Base-by-base conservation (phyloP, 2,329 filamentous ascomycete genomes). In the Thermomyces lanuginosus region DNA sequence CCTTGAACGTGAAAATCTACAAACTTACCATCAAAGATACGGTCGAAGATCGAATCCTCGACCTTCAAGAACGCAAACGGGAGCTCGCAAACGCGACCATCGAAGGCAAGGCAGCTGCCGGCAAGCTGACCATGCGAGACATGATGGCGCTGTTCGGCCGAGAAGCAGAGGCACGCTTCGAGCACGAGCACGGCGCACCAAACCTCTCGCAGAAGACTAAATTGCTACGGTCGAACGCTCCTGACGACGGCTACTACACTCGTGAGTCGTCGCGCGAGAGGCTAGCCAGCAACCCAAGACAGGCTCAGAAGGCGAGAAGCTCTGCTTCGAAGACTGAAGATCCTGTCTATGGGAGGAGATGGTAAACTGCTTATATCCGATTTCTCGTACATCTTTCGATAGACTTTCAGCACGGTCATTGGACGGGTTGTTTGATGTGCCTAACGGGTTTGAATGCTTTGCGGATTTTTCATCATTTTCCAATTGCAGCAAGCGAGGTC, bases 31-130 rank as follows among this genome's bases (percentile, higher is more conserved):
- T 98, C 34, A 69, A 71, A 38, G 66, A 76, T 38, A 84, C 78
- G 0, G 86, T 98, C 30, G 89, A 98, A 60, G 83, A 86, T 53
- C 73, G 84, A 31, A 98, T 98, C 42, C 61, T 95, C n/a, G 81
- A 79, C 34, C 67, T 98, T 12, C 89, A 98, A 55, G 77, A 92
- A 36, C 82, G 83, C 54, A 98, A 98, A 60, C 72, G 89, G 7
- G 72, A 82, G 41, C 67, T 98, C 8, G 86, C 89, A n/a, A 76
- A 82, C 44, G 75, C 84, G 35, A 81, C 89, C 8, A 89, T 98
- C 32, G 89, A 93, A 38, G 69, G 72, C 48, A 78, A 72, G 44
- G 52, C 70, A 46, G 79, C 76, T 33, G 68, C 73, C 9, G 71
- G 79, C 48, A 93, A 93, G 58, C 63, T 98, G 26, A 81, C 76